Base-by-base conservation (phyloP, 1,139 yeast species). In the Sugiyamaella castrensis region DNA sequence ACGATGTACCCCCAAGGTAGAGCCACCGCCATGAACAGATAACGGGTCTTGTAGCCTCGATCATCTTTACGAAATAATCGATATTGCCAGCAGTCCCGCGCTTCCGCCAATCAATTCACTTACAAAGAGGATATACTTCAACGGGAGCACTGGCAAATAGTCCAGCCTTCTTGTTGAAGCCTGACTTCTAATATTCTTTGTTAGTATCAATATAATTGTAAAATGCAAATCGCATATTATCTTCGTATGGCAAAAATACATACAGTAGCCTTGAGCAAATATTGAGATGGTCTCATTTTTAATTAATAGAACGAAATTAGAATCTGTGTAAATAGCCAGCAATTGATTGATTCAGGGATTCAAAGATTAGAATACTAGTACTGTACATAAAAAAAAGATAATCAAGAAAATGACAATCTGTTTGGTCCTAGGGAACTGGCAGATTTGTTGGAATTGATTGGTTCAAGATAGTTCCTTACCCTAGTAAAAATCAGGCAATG, bases 91-190 rank as follows among this genome's bases (percentile, higher is more conserved):
- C n/a, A n/a, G n/a, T n/a, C n/a, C n/a, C n/a, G n/a, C n/a, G n/a
- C n/a, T n/a, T n/a, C n/a, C n/a, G n/a, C n/a, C n/a, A n/a, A 32
- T 8, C 26, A 37, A 8, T 37, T 28, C 30, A 61, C 65, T 52
- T 58, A 61, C 65, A 58, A 42, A 64, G 54, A 46, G 68, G 68
- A 52, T 61, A 63, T 28, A 57, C 61, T 52, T 64, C 68, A 29
- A 58, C 65, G 40, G 68, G 51, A 58, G 53, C 45, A 41, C 42
- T 44, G 36, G 47, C 11, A n/a, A 47, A 19, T 9, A 37, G 27
- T 34, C 54, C 53, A 36, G 44, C 47, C 50, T 53, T 50, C 50
- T 52, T 50, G 51, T 50, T 48, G 32, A 27, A 34, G 16, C 47
- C 50, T 29, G 53, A 43, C 43, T 53, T 39, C 44, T 42, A 8